These are phyloP conservation scores for Bidens hawaiensis DNA, from an alignment of 140 eudicot genomes.

Conservation along the genomic window DNA sequence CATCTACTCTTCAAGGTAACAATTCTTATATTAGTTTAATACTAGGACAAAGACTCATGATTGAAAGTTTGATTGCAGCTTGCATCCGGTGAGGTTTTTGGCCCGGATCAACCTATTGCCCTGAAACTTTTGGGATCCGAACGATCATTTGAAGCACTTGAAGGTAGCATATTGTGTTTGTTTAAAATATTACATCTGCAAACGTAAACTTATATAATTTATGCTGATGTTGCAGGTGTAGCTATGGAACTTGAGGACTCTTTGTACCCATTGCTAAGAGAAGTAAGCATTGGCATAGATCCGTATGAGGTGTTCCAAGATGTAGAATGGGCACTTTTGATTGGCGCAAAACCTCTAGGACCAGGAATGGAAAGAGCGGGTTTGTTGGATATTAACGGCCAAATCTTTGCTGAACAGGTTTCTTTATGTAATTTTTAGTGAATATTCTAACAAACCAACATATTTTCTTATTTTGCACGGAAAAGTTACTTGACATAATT, in stretches of 20 bases:
- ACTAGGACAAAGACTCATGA: neutral
- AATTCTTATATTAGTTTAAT: neutral
- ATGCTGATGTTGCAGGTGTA: conserved; percentile 49
- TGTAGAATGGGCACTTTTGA: conserved; percentile 97
- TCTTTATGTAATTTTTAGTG: neutral
- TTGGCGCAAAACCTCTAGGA: conserved; percentile 99
- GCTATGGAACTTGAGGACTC: conserved; percentile 99
- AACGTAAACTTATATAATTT: neutral
- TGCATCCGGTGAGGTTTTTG: conserved; percentile 97
- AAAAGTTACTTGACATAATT: no score
- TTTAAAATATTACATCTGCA: neutral
- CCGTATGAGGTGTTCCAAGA: conserved; percentile 91
- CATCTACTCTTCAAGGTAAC: conserved; percentile 90
- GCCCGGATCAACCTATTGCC: conserved; percentile 87
- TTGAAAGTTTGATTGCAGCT: conserved; percentile 45
- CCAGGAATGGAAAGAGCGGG: conserved; percentile 98
- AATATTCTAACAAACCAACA: neutral
- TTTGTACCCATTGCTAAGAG: conserved; percentile 77
- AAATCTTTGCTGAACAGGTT: conserved; percentile 90
- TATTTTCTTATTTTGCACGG: no score
- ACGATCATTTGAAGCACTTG: conserved; percentile 87
- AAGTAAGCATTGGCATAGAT: conserved; percentile 92
- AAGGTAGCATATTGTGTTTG: conserved; percentile 61
- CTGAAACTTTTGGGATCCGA: conserved; percentile 87
- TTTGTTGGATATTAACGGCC: conserved; percentile 83